Base-by-base conservation (phyloP, 202 grass and related monocot species). In the Zoysia matrella region DNA sequence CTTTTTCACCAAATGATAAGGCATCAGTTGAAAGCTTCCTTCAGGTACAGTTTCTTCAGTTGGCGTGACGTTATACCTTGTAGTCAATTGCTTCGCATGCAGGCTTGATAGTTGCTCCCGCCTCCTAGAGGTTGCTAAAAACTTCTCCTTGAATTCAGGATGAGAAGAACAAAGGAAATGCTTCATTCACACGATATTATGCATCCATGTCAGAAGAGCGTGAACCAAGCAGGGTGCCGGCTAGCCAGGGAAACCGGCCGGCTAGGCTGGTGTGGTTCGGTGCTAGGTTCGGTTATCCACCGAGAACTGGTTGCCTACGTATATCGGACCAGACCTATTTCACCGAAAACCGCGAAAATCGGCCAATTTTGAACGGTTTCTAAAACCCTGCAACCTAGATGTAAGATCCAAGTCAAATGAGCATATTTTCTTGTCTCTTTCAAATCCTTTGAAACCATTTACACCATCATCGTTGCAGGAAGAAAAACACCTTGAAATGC, bases 1-100 rank as follows among this genome's bases (percentile, higher is more conserved):
- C 93, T 9, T 99, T 95, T 74, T 99, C 96, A 74, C 92, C 93
- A 52, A 94, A 94, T 79, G 96, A 99, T 55, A 67, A 81, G 75
- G 18, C 70, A 76, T 85, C 93, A 30, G 74, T 93, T 7, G 83
- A 95, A 66, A 90, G 77, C 73, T 94, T 99, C 50, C 85, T 95
- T 60, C 73, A 93, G 91, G 96, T 98, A 47, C 15, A 51, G 80
- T 80, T 50, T 45, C 51, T 43, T 65, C 16, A 50, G 67, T 13
- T 0, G 13, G 6, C 66, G 4, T 15, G 47, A 72, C 48, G n/a
- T 60, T 67, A 30, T 80, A 4, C 15, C 71, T 39, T 41, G 2
- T 42, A 42, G 11, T 64, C 40, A 73, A 36, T 55, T 52, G 4
- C 79, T 72, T 48, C n/a, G 56, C 65, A 7, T 42, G 48, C 57